phyloP scores from a whole-genome alignment of 2,329 filamentous ascomycete species.

The Ilyonectria robusta region DNA sequence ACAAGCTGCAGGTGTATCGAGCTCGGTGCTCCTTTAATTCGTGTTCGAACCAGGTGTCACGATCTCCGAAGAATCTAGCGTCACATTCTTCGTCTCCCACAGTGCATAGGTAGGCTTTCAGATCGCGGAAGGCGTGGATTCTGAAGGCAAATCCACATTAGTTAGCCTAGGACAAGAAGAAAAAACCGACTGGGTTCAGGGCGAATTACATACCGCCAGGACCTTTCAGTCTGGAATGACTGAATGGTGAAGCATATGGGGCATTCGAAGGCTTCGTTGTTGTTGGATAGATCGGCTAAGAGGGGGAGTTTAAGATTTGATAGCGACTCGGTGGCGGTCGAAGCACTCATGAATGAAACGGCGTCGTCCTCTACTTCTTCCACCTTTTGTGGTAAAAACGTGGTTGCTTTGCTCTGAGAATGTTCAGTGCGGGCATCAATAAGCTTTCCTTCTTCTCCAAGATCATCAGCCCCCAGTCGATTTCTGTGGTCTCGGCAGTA shows the following conservation, averaged over 20 bases:
- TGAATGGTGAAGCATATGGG: constrained; percentile 36
- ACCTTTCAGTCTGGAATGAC: constrained; percentile 18
- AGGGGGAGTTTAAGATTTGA: constrained; percentile 9
- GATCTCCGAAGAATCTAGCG: not conserved
- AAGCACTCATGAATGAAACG: not conserved
- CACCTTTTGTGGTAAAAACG: not conserved
- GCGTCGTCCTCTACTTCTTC: constrained; percentile 20
- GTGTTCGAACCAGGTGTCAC: constrained; percentile 6
- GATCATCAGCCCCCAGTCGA: constrained; percentile 2
- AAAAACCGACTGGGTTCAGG: not conserved
- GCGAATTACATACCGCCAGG: constrained; percentile 23
- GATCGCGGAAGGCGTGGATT: constrained; percentile 22
- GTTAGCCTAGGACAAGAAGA: not conserved
- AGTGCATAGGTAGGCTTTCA: constrained; percentile 26
- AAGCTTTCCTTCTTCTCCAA: not conserved
- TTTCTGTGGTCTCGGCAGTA: constrained; percentile 27
- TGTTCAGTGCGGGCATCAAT: not conserved
- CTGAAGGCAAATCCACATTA: not conserved
- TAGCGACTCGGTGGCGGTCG: constrained; percentile 4
- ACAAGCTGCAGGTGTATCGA: constrained; percentile 5
- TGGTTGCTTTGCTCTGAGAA: not conserved
- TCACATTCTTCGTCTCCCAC: not conserved
- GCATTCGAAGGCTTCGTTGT: constrained; percentile 26
- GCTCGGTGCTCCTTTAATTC: constrained; percentile 10
- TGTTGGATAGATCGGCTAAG: constrained; percentile 8